phyloP scores from a whole-genome alignment of 1,284 basidiomycete species.

The Trametes sp. region DNA sequence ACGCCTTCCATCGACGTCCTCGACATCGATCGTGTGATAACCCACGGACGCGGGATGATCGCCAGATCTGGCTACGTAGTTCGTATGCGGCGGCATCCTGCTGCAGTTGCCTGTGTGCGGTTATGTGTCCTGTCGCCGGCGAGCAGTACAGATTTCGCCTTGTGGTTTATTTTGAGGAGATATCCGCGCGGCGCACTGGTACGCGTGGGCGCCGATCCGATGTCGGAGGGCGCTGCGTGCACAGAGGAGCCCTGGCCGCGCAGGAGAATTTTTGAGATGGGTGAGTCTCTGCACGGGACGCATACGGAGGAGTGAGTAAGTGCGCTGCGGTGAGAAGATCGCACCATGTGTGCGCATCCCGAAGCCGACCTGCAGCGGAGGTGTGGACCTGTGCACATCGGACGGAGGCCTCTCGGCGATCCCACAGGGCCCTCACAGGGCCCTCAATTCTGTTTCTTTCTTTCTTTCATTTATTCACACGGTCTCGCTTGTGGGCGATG shows the following conservation, averaged over 20 bases:
- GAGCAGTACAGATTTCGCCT: background rate
- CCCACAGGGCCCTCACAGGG: background rate
- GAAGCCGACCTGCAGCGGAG: conserved; percentile 6
- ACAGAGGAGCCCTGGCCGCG: background rate
- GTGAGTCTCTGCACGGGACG: background rate
- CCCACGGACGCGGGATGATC: conserved; percentile 1
- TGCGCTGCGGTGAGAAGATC: conserved; percentile 4
- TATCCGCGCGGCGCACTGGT: conserved; percentile 1
- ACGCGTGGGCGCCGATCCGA: conserved; percentile 8
- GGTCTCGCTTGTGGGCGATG: too few relatives aligned
- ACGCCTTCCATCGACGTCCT: conserved; percentile 6
- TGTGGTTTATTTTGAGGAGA: background rate
- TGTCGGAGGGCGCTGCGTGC: conserved; percentile 5
- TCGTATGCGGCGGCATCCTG: background rate
- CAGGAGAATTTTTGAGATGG: background rate
- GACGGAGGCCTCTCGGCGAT: background rate
- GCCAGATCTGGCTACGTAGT: conserved; percentile 3
- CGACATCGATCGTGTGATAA: conserved; percentile 2
- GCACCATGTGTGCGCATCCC: background rate
- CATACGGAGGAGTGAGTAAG: background rate
- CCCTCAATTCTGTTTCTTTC: too few relatives aligned
- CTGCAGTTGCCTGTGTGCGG: background rate
- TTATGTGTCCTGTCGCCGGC: background rate
- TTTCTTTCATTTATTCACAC: too few relatives aligned
- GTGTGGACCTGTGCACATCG: background rate